These are phyloP conservation scores for Saccharomycopsis hybrid DNA, from an alignment of 1,139 yeast species.

Conservation along the genomic window DNA sequence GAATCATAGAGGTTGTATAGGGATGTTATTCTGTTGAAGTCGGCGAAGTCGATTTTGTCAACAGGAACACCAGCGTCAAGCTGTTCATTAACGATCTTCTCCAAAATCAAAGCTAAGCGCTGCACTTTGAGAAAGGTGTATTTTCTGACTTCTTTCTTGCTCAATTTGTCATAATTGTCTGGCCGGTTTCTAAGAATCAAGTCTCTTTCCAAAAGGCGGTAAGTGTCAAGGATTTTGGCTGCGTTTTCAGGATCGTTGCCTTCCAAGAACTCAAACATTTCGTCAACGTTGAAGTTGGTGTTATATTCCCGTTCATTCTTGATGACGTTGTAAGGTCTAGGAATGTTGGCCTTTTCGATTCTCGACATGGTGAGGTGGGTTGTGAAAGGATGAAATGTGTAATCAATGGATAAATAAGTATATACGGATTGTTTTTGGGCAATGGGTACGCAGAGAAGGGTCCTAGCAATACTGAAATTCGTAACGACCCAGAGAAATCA, in stretches of 20 bases:
- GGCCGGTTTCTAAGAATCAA: conserved; percentile 13
- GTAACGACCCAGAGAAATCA: no score
- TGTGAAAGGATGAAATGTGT: no score
- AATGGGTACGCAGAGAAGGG: no score
- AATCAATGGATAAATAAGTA: no score
- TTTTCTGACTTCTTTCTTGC: conserved; percentile 12
- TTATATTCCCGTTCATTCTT: conserved; percentile 14
- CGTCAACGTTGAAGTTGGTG: conserved; percentile 16
- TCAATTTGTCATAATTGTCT: conserved; percentile 15
- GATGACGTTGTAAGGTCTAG: conserved; percentile 18
- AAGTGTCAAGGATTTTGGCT: conserved; percentile 1
- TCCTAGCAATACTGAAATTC: no score
- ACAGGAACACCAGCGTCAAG: conserved; percentile 8
- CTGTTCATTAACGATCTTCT: conserved; percentile 7
- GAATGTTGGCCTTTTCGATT: conserved; percentile 15
- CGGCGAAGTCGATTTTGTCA: conserved; percentile 12
- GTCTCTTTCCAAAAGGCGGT: conserved; percentile 18
- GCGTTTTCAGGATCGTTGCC: conserved; percentile 15
- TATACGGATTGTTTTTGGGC: no score
- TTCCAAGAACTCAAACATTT: conserved; percentile 19
- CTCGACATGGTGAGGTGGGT: conserved; percentile 18
- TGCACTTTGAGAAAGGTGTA: conserved; percentile 18
- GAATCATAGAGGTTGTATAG: conserved; percentile 47
- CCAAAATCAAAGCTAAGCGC: conserved; percentile 13
- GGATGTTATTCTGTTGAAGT: conserved; percentile 36